Evolutionary conservation across 2,329 filamentous ascomycete species (phyloP), one percentile per base, ranked within the genome.

Genomic region (Emergomyces africanus): DNA sequence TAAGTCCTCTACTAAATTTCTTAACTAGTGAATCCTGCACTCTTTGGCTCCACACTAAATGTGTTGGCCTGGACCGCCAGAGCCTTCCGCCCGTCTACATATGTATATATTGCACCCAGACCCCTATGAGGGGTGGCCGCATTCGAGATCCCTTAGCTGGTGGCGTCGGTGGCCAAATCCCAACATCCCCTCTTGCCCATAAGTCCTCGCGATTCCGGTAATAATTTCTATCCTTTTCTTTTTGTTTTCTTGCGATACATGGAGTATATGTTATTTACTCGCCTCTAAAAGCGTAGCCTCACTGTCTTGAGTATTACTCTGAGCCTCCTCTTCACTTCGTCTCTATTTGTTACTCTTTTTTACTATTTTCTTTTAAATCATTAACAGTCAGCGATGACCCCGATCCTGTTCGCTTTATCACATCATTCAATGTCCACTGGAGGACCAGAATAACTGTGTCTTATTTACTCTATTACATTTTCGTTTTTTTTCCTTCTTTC

Each of bases 21-120:
- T 30, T 10, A 54, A 59, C 28, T 62, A 79, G 83, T 70, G 80
- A 82, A 68, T 81, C 79, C 28, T 86, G 83, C 71, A 79, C 75
- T n/a, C 82, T 84, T 64, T 85, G 81, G 79, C 72, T 83, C 35
- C 83, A 86, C 65, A 79, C 79, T 37, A 74, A 75, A 58, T 86
- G 83, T 64, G 75, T 84, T 25, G 81, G 82, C 1, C 68, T 84
- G 18, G 76, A 79, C 59, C 69, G 73, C 20, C 73, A 75, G 42
- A 76, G 75, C 57, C 69, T 79, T 25, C 70, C 75, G 10, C 74
- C 76, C 0, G 70, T 77, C 35, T 81, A 80, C 63, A 74, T 80
- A 14, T 82, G 79, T 66, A 69, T 77, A 46, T 78, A 79, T 61
- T 82, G 79, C 64, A 75, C 74, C 5, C 72, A 69, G 28, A 72